phyloP scores from a whole-genome alignment of 148 eudicot species.

The Fagopyrum homotropicum region DNA sequence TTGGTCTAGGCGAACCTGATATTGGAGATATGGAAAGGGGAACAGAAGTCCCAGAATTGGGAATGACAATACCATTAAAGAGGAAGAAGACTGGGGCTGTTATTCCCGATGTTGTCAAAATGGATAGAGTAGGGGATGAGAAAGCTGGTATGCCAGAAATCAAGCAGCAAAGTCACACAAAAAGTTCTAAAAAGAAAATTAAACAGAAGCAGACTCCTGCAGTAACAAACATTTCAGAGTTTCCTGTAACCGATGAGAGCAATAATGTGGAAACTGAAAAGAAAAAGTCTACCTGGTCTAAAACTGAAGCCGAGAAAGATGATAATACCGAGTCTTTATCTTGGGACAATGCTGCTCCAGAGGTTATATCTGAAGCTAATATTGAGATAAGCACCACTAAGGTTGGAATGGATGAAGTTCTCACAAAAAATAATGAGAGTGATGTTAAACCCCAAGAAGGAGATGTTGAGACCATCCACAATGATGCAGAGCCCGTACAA shows the following conservation, averaged over 20 bases:
- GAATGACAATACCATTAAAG: conserved; percentile 12
- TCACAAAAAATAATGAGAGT: neutral
- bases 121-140: neutral
- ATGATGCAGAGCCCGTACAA: neutral
- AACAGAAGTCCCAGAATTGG: neutral
- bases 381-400: neutral
- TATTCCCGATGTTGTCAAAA: neutral
- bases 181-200: neutral
- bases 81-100: neutral
- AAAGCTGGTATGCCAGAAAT: neutral
- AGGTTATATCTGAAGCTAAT: neutral
- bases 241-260: conserved; percentile 5
- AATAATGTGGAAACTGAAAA: conserved; percentile 10
- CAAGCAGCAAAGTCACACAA: conserved; percentile 1
- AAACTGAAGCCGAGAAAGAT: neutral
- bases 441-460: neutral
- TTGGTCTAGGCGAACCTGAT: neutral
- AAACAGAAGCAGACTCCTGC: conserved; percentile 9
- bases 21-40: neutral
- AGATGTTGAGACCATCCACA: conserved; percentile 2
- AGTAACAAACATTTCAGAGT: neutral
- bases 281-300: neutral
- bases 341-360: neutral
- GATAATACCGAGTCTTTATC: neutral
- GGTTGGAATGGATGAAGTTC: neutral